Percentiles rank a stretch among this genome's conserved stretches.
Conservation (phyloP, 2,329 filamentous ascomycete species). For the Cladorrhinum sp. region DNA sequence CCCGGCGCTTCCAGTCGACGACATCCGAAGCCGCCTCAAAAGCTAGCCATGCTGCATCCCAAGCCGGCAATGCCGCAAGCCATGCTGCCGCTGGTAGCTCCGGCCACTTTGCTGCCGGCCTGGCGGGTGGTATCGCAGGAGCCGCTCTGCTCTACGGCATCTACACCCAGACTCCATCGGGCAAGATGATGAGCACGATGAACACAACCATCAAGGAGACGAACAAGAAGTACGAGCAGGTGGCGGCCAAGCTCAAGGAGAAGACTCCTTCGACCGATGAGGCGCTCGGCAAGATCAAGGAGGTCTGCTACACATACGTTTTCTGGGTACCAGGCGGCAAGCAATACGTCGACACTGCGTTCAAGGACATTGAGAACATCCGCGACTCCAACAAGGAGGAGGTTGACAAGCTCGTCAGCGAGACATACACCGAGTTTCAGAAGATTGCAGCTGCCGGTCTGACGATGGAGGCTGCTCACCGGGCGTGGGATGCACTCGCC, state of each 20-base stretch:
- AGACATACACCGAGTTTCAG: conserved; percentile 67
- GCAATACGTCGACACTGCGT: conserved; percentile 65
- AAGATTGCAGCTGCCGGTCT: conserved; percentile 57
- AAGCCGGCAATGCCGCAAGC: conserved; percentile 6
- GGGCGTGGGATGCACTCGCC: conserved; percentile 60
- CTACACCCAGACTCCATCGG: conserved; percentile 45
- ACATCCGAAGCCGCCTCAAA: conserved; percentile 19
- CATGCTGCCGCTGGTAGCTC: conserved; percentile 22
- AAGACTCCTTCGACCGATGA: conserved; percentile 64
- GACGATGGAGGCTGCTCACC: conserved; percentile 59
- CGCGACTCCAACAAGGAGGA: conserved; percentile 66
- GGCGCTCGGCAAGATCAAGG: conserved; percentile 62
- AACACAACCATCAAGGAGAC: conserved; percentile 53
- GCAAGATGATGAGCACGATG: conserved; percentile 40
- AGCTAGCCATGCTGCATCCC: conserved; percentile 5
- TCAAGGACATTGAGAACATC: conserved; percentile 68
- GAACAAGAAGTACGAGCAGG: conserved; percentile 57
- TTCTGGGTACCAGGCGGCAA: conserved; percentile 69
- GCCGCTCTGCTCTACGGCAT: conserved; percentile 42
- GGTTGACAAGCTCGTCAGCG: conserved; percentile 64
- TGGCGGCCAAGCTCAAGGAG: conserved; percentile 59
- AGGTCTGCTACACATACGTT: conserved; percentile 66
- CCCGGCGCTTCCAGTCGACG: conserved; percentile 43
- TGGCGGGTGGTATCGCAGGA: conserved; percentile 44
- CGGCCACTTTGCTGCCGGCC: conserved; percentile 40